Base-by-base conservation (phyloP, 768 basidiomycete species). In the Trametes sanguinea region DNA sequence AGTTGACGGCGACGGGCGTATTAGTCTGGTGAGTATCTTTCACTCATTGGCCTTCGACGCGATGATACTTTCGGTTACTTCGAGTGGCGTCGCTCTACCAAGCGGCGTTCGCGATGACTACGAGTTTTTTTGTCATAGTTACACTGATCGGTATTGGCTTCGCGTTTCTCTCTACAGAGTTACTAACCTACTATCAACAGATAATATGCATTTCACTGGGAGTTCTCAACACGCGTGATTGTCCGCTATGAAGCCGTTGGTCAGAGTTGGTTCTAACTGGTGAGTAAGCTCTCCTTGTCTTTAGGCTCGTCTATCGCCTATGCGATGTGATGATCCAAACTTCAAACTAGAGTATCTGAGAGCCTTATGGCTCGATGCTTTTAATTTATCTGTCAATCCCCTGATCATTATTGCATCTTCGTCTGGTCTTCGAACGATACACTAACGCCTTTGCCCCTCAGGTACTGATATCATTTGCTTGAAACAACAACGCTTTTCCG, bases 261-360 rank as follows among this genome's bases (percentile, higher is more conserved):
- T 5, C 8, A 6, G 29, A 14, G 5, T 11, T 17, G 30, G 10
- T 9, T 9, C 4, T 10, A 4, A 14, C 40, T 14, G 55, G 71
- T 75, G 66, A 63, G 63, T 66, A 27, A 57, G 22, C 5, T 37
- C 37, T 17, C 51, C 51, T 32, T 51, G 16, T 55, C 14, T 37
- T 63, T 43, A 22, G 45, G 54, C n/a, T 51, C 30, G 48, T 40
- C 64, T 47, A 62, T 70, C 67, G 11, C 47, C 9, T 51, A 58
- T 52, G 60, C 51, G 62, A 65, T 54, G 63, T 54, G 86, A 89
- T 87, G 88, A 90, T 75, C 71, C 79, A 76, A 78, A 70, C 75
- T 82, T 89, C 89, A 92, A 92, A 92, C 90, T 92, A 92, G 89
- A 92, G 89, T 92, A 86, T 91, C 81, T 92, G 90, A 92, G 90